These are phyloP conservation scores for Camelina neglecta DNA, from an alignment of 345 rosid species.

Conservation along the genomic window DNA sequence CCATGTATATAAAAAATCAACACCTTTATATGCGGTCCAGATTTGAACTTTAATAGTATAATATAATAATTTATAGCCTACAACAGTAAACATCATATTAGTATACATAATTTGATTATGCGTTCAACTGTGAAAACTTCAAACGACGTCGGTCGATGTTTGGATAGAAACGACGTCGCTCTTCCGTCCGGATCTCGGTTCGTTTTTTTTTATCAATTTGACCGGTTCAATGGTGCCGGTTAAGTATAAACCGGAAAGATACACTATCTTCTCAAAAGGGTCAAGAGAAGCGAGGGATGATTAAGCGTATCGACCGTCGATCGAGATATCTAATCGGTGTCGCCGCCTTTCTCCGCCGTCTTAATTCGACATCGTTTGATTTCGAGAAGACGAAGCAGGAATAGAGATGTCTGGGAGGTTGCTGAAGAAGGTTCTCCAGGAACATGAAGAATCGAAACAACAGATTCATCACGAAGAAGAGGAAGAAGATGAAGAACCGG, in stretches of 20 bases:
- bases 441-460: slow-evolving; percentile 62
- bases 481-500: slow-evolving; percentile 42
- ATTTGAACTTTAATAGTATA: slow-evolving; percentile 7
- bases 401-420: slow-evolving; percentile 70
- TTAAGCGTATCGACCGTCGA: slow-evolving; percentile 3
- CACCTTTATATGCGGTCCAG: slow-evolving; percentile 28
- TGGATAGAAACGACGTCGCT: not conserved
- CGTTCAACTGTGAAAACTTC: not conserved
- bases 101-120: not conserved
- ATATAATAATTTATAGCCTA: not conserved
- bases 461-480: slow-evolving; percentile 44
- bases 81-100: not conserved
- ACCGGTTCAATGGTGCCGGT: slow-evolving; percentile 25
- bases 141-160: not conserved
- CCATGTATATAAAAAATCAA: not conserved
- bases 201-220: not conserved
- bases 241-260: slow-evolving; percentile 10
- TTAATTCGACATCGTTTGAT: slow-evolving; percentile 11
- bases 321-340: slow-evolving; percentile 19
- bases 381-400: not conserved
- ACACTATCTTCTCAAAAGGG: not conserved
- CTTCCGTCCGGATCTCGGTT: not conserved
- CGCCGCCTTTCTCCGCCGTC: slow-evolving; percentile 45
- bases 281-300: not conserved
- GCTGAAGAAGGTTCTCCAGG: slow-evolving; percentile 74